Evolutionary conservation across 345 rosid genomes (phyloP), one percentile per base, ranked within the genome.

Genomic region (Pugionium cornutum): DNA sequence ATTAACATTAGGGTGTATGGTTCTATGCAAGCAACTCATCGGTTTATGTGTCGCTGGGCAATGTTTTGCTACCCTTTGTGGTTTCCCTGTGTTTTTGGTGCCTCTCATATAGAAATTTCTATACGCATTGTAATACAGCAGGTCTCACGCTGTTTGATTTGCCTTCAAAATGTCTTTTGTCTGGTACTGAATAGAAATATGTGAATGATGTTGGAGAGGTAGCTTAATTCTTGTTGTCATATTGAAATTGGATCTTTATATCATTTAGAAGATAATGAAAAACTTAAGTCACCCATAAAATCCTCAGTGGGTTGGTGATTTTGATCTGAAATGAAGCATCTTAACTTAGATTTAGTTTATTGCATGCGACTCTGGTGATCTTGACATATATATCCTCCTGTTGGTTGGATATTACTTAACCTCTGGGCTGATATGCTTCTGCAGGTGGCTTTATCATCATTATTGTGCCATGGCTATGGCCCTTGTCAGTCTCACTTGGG

Each of bases 371-470:
- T 42, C 66, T 70, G 48, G 9, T 42, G 11, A 32, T 9, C 54
- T 34, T n/a, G 18, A 57, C 59, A 28, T 18, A 48, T 7, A 47
- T 49, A 56, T 41, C 29, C 8, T 9, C 30, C 8, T 2, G 1
- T 42, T 55, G 3, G 7, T 50, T 53, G 37, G 39, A 45, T 26
- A 44, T 58, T 28, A 66, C 43, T 53, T 30, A n/a, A 40, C 58
- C 52, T 30, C 55, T 60, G 40, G 49, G 40, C 41, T 25, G 59
- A 47, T 47, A 31, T 75, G 72, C 73, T 68, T 76, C 70, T 75
- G 41, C 82, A 95, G 99, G 99, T 91, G 99, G 99, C 86, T 95
- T 74, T 85, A 87, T 68, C 99, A 95, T 83, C 99, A 95, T 74
- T 95, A 91, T 60, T 95, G 83, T 78, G 97, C 99, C 34, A 80